Conservation (phyloP, 192 early-diverging fungal species). For the Coemansia sp. region DNA sequence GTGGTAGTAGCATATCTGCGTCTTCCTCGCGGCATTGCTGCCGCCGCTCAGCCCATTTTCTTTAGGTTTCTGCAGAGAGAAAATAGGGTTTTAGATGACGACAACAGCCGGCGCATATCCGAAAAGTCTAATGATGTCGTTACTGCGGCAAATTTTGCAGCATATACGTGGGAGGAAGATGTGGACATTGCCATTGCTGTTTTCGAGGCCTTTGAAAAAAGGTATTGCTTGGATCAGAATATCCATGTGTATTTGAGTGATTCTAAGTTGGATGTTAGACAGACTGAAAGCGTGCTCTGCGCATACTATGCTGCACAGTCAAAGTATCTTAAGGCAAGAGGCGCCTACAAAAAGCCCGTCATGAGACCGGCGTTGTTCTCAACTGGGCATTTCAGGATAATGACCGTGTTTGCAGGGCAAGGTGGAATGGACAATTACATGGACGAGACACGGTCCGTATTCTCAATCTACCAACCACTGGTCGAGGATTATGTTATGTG, state of each 20-base stretch:
- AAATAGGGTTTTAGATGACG: neutral
- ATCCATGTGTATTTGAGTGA: slow-evolving; percentile 7
- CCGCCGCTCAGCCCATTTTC: neutral
- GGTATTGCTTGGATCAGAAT: slow-evolving; percentile 7
- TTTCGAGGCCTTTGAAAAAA: slow-evolving; percentile 9
- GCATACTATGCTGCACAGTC: slow-evolving; percentile 13
- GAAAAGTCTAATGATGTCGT: neutral
- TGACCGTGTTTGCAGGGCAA: slow-evolving; percentile 93
- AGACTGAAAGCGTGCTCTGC: slow-evolving; percentile 15
- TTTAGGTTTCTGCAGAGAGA: neutral
- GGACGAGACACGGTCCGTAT: slow-evolving; percentile 79
- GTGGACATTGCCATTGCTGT: neutral
- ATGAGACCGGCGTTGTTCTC: slow-evolving; percentile 22
- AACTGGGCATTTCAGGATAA: slow-evolving; percentile 17
- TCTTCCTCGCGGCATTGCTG: neutral
- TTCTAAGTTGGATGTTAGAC: neutral
- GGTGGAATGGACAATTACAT: slow-evolving; percentile 94
- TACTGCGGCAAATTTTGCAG: slow-evolving; percentile 1
- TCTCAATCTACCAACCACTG: slow-evolving; percentile 70
- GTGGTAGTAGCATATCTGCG: neutral
- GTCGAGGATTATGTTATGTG: slow-evolving; percentile 68
- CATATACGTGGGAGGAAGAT: slow-evolving; percentile 2
- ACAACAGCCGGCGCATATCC: neutral
- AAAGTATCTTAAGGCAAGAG: neutral
- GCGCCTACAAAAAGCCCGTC: neutral